Base-by-base conservation (phyloP, 352 stramenopile genomes). In the Pythium scleroteichum region DNA sequence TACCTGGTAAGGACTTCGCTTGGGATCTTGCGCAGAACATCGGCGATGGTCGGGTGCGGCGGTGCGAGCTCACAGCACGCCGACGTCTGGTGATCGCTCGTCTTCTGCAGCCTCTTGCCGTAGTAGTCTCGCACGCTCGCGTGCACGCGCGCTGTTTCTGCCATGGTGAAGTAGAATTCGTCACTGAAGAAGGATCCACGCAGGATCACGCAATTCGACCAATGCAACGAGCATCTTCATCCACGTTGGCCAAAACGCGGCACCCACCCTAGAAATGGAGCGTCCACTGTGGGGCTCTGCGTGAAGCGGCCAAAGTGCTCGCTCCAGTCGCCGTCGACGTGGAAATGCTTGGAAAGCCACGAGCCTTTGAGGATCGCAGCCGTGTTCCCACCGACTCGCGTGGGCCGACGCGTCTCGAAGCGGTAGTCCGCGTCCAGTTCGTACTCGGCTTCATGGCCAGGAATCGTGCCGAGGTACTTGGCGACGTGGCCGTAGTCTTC, bases 401-500 rank as follows among this genome's bases (percentile, higher is more conserved):
- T 74, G 1, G 90, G 63, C 17, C 87, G 86, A n/a, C 75, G 81
- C 13, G 67, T 78, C 54, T 94, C 79, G 62, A 97, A 93, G 48
- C 64, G 66, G 67, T 96, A 79, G 61, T 80, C 65, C 27, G 80
- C 73, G 73, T 95, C 86, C 27, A 97, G 73, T n/a, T 68, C 51
- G 70, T 84, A 97, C 19, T 13, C 53, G 38, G 62, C 58, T 20
- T 76, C 64, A 54, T 80, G 76, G 39, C 78, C 56, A 1, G 72
- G 68, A 56, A 98, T 90, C 9, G 86, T 96, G 9, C 92, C 90
- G 52, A 94, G 88, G 71, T 98, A 98, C 45, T 90, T 87, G 20
- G 95, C 89, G n/a, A 88, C 80, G 56, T 97, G 84, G 26, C 89
- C 91, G 73, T 96, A 97, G 68, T 97, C 89, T 70, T 98, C 92